A percentile compares a stretch with the other conserved stretches of the same genome.
These are phyloP conservation scores for Vicia faba DNA, from an alignment of 306 rosid species.

Conservation along the genomic window DNA sequence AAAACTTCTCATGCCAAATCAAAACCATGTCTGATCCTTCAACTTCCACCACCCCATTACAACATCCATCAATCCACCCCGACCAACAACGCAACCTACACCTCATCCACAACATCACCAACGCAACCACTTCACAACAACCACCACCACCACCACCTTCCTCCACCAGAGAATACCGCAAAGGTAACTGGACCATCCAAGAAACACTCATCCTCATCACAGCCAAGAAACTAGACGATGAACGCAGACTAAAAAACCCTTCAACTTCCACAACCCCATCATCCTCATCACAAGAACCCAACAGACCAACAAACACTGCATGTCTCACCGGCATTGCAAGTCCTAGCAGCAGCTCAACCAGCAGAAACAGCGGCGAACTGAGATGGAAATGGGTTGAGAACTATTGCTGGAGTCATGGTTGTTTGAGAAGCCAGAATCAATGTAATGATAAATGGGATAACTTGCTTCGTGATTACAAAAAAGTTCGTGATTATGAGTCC, in stretches of 20 bases:
- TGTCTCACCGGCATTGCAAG: neutral
- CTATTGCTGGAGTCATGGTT: constrained; percentile 69
- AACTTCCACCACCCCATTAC: constrained; percentile 53
- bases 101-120: constrained; percentile 24
- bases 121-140: neutral
- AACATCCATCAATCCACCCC: constrained; percentile 40
- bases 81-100: constrained; percentile 34
- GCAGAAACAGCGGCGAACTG: constrained; percentile 52
- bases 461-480: constrained; percentile 63
- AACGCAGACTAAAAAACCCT: constrained; percentile 40
- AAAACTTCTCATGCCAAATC: constrained; percentile 40
- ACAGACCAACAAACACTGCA: neutral
- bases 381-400: constrained; percentile 79
- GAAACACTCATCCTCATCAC: constrained; percentile 62
- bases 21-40: constrained; percentile 67
- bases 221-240: constrained; percentile 64
- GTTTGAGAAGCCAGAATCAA: constrained; percentile 67
- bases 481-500: constrained; percentile 63
- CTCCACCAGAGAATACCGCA: constrained; percentile 54
- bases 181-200: constrained; percentile 69
- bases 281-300: constrained; percentile 3
- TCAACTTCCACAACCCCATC: constrained; percentile 17
- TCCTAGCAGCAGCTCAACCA: neutral
- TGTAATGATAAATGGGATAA: constrained; percentile 79
- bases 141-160: constrained; percentile 30